A percentile compares a stretch with the other conserved stretches of the same genome.
Conservation (phyloP, 768 basidiomycete species). For the Pholiota conissans region DNA sequence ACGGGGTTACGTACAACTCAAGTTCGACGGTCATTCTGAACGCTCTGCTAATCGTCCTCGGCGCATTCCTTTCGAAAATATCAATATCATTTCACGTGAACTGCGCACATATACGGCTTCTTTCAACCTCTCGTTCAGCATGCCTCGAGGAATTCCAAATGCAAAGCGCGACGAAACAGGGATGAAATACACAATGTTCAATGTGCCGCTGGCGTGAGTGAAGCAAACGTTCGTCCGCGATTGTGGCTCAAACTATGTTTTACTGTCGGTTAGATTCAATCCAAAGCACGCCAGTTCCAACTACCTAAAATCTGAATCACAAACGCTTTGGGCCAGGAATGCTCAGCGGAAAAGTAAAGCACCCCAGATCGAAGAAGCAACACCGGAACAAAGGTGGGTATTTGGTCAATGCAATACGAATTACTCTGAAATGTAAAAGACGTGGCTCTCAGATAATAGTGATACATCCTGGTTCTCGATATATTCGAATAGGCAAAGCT, state of each 20-base stretch:
- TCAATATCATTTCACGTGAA: too few relatives aligned
- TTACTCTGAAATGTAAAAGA: conserved; percentile 34
- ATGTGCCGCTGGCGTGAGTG: conserved; percentile 73
- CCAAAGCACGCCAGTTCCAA: conserved; percentile 78
- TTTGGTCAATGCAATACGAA: conserved; percentile 16
- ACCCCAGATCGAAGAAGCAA: conserved; percentile 35
- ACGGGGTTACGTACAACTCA: background rate
- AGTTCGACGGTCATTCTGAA: background rate
- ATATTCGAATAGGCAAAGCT: conserved; percentile 71
- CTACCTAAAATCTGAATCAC: conserved; percentile 76
- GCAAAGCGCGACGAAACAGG: conserved; percentile 80
- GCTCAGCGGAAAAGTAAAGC: conserved; percentile 52
- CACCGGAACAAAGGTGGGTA: conserved; percentile 50
- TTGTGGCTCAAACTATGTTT: conserved; percentile 4
- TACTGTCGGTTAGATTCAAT: conserved; percentile 51
- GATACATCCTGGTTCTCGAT: conserved; percentile 78
- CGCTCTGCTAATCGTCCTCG: background rate
- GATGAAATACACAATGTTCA: conserved; percentile 77
- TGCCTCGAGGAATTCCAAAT: conserved; percentile 85
- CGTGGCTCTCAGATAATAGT: conserved; percentile 80
- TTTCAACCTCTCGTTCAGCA: too few relatives aligned
- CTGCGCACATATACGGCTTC: too few relatives aligned
- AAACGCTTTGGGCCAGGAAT: conserved; percentile 75
- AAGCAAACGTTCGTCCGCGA: too few relatives aligned
- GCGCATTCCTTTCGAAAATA: background rate